Percentiles rank a stretch among this genome's conserved stretches.
phyloP scores from a whole-genome alignment of 1,139 yeast species.

The Nakaseomyces bracarensis region DNA sequence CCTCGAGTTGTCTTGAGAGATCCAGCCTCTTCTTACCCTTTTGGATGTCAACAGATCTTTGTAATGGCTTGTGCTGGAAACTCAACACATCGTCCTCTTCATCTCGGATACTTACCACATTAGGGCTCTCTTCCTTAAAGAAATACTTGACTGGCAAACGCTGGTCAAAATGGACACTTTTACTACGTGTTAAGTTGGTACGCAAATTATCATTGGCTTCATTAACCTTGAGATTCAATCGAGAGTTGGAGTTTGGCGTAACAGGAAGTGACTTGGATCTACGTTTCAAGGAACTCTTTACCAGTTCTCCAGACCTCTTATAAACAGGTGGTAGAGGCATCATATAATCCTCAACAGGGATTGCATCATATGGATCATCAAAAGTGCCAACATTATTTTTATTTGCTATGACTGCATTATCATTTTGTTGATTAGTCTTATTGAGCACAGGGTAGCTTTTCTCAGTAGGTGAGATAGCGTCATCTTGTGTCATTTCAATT shows the following conservation, averaged over 20 bases:
- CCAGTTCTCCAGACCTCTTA: constrained; percentile 28
- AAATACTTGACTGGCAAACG: constrained; percentile 24
- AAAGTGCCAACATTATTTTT: not conserved
- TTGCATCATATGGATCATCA: not conserved
- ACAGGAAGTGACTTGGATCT: constrained; percentile 28
- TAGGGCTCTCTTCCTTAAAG: constrained; percentile 25
- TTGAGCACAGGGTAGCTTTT: not conserved
- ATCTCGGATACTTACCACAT: constrained; percentile 14
- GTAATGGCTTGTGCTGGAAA: constrained; percentile 15
- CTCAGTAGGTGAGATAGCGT: not conserved
- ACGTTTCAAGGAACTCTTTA: constrained; percentile 24
- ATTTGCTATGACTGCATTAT: too few species aligned
- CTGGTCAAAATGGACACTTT: constrained; percentile 29
- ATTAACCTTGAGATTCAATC: not conserved
- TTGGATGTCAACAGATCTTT: constrained; percentile 1
- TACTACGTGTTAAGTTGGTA: constrained; percentile 16
- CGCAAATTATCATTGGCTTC: not conserved
- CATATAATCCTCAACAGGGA: constrained; percentile 12
- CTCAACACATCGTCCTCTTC: constrained; percentile 14
- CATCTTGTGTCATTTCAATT: not conserved
- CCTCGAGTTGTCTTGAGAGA: not conserved
- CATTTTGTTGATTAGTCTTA: not conserved
- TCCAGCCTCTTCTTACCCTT: constrained; percentile 3
- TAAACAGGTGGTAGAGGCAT: constrained; percentile 22
- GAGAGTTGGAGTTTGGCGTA: constrained; percentile 16